Evolutionary conservation across 2,329 filamentous ascomycete species (phyloP), one percentile per base, ranked within the genome.

Genomic region (Cladophialophora chaetospira): DNA sequence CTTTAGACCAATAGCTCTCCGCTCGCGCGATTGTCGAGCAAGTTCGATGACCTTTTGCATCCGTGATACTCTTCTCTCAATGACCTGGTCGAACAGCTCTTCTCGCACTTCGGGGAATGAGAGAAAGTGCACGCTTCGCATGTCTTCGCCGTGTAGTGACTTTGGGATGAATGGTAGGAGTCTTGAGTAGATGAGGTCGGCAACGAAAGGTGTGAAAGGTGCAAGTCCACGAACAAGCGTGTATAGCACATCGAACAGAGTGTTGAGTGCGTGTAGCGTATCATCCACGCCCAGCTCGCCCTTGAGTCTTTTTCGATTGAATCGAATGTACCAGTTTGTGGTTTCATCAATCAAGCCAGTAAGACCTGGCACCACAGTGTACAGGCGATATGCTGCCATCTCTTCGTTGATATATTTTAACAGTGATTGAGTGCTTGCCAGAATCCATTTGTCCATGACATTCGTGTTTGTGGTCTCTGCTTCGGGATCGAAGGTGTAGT

Each of bases 31-130:
- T 49, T 93, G 85, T 69, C 94, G 85, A 44, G 85, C 90, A 60
- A 97, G 82, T 69, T 97, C 91, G 71, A 99, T 97, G 69, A 97
- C 91, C 64, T 87, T 88, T 73, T 97, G 93, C 94, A 99, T 97
- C 45, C 91, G 86, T 61, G 83, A 81, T 10, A 97, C 91, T 63
- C 89, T 85, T 61, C 94, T 85, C 77, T 97, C 93, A 42, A 97
- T 87, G 19, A 85, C 87, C 47, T 84, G 82, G 70, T 97, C 88
- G 69, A 96, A 97, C 3, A 97, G 82, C 70, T 96, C 91, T 67
- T 91, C 82, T 59, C 91, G 85, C 1, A 97, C 91, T 62, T 91
- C 88, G 10, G 94, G 94, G 80, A 93, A 97, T 4, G 87, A 75
- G 55, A 97, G 78, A 80, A 97, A 99, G 75, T 97, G 94, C 5